These are phyloP conservation scores for Melastoma malabathricum DNA, from an alignment of 345 rosid genomes.

Conservation along the genomic window DNA sequence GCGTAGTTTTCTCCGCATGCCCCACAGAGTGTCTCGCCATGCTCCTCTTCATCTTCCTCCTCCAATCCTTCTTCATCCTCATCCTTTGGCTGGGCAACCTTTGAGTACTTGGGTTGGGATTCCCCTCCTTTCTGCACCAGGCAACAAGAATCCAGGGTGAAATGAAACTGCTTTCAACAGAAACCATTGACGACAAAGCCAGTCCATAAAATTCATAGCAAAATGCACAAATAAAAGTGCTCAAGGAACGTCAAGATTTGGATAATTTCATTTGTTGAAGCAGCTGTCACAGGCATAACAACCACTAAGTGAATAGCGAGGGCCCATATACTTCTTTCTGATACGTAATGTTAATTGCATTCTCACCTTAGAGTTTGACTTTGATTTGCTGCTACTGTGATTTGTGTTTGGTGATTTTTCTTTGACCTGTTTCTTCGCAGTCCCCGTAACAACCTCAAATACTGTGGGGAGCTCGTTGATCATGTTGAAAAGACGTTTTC, in stretches of 20 bases:
- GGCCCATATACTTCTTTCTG: background rate
- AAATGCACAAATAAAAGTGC: background rate
- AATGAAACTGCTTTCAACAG: no score
- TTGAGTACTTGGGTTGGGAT: slow-evolving; percentile 25
- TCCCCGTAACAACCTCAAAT: slow-evolving; percentile 52
- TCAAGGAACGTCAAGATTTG: no score
- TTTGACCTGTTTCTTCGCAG: slow-evolving; percentile 31
- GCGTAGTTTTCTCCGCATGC: slow-evolving; percentile 73
- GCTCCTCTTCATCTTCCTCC: slow-evolving; percentile 47
- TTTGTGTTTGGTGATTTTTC: slow-evolving; percentile 44
- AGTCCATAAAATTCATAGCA: background rate
- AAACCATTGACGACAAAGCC: background rate
- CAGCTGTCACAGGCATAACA: no score
- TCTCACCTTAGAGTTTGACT: slow-evolving; percentile 24
- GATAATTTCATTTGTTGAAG: no score
- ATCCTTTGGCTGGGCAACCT: slow-evolving; percentile 18
- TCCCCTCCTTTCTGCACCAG: slow-evolving; percentile 21
- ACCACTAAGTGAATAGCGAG: no score
- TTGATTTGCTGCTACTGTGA: slow-evolving; percentile 40
- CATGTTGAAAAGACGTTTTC: slow-evolving; percentile 57
- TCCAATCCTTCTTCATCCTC: slow-evolving; percentile 36
- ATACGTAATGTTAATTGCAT: slow-evolving; percentile 7
- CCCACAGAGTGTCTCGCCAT: slow-evolving; percentile 46
- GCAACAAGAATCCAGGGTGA: background rate
- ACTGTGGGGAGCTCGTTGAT: slow-evolving; percentile 55